Conservation (phyloP, 176 grass and related monocot genomes). For the Pharus latifolius region DNA sequence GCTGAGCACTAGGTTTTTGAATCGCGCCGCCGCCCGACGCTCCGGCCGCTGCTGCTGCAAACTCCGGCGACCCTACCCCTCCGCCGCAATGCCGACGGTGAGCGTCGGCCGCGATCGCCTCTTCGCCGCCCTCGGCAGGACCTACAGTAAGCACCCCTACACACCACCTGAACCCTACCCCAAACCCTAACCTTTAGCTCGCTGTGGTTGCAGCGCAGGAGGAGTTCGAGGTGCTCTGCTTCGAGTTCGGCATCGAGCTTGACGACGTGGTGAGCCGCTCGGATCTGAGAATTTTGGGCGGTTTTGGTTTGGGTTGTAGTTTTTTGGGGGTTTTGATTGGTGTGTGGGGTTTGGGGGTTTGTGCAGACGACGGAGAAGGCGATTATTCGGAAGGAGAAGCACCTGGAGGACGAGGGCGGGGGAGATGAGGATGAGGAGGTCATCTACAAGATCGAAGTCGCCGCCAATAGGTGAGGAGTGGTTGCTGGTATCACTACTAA, state of each 20-base stretch:
- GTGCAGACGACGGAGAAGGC: conserved; percentile 84
- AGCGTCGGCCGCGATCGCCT: conserved; percentile 71
- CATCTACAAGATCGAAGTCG: conserved; percentile 91
- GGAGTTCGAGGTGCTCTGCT: conserved; percentile 77
- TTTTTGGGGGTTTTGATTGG: neutral
- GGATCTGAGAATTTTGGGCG: neutral
- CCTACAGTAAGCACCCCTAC: conserved; percentile 37
- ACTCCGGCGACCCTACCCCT: neutral
- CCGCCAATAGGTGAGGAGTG: conserved; percentile 59
- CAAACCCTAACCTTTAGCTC: neutral
- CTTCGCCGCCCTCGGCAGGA: conserved; percentile 30
- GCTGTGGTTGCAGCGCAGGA: conserved; percentile 46
- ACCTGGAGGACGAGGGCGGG: conserved; percentile 46
- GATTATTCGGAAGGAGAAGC: conserved; percentile 86
- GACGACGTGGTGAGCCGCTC: conserved; percentile 65
- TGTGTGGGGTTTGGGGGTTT: neutral
- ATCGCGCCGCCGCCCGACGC: neutral
- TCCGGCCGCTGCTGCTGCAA: neutral
- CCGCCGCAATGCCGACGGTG: conserved; percentile 44
- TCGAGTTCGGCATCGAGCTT: conserved; percentile 96
- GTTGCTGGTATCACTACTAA: neutral
- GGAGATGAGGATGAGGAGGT: conserved; percentile 66
- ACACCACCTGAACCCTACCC: neutral
- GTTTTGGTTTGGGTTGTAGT: neutral
- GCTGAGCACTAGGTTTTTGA: neutral